Conservation (phyloP, 2,329 filamentous ascomycete species). For the Whalleya microplaca region DNA sequence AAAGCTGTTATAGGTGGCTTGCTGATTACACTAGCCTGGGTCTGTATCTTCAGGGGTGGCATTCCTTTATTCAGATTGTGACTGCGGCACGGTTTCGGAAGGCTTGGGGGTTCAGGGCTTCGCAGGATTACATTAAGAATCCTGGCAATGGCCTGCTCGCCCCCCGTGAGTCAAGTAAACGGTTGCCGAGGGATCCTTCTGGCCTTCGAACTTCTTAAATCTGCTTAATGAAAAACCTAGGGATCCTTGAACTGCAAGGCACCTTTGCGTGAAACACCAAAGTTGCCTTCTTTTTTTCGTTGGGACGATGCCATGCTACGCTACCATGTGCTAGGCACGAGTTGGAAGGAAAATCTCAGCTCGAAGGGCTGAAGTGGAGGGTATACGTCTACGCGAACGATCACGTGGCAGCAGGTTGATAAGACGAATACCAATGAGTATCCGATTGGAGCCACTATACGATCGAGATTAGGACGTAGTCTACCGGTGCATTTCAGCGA, state of each 20-base stretch:
- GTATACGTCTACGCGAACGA: conserved; percentile 3
- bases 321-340: conserved; percentile 17
- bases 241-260: conserved; percentile 4
- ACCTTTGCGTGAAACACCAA: conserved; percentile 6
- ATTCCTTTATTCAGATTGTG: not conserved
- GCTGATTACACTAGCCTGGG: conserved; percentile 7
- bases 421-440: not conserved
- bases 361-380: not conserved
- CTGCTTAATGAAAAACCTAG: not conserved
- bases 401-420: conserved; percentile 13
- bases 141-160: not conserved
- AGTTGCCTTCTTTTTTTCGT: not conserved
- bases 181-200: not conserved
- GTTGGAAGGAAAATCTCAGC: not conserved
- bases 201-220: not conserved
- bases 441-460: not conserved
- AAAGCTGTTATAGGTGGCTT: conserved; percentile 23
- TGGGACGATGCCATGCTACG: conserved; percentile 12
- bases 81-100: not conserved
- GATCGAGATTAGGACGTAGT: not conserved
- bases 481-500: not conserved
- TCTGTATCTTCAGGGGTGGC: too few species aligned
- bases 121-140: not conserved
- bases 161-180: not conserved
- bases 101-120: not conserved